These are phyloP conservation scores for Solanum virginianum DNA, from an alignment of 257 asterid genomes.

Conservation along the genomic window DNA sequence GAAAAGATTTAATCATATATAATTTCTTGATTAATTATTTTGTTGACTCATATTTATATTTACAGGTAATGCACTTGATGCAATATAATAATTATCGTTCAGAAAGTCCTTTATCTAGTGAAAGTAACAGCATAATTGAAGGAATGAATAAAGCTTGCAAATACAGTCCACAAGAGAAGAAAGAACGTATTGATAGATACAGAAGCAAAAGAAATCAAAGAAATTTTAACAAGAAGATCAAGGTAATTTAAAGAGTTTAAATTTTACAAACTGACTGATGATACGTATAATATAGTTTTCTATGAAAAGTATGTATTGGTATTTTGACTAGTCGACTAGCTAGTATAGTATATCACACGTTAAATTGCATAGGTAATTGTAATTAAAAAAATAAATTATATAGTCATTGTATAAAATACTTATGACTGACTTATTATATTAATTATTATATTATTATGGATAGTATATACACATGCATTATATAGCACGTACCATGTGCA, in stretches of 20 bases:
- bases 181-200: slow-evolving; percentile 76
- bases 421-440: not conserved
- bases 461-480: not conserved
- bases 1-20: not conserved
- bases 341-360: not conserved
- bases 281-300: not conserved
- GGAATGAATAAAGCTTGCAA: slow-evolving; percentile 75
- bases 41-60: not conserved
- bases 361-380: not conserved
- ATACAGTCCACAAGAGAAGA: slow-evolving; percentile 79
- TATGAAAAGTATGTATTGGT: not conserved
- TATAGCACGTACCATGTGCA: not conserved
- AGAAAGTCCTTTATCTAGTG: slow-evolving; percentile 40
- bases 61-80: slow-evolving; percentile 8
- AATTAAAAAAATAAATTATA: not conserved
- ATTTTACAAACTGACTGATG: not conserved
- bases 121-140: slow-evolving; percentile 58
- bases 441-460: not conserved
- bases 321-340: not conserved
- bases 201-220: slow-evolving; percentile 76
- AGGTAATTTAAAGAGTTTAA: slow-evolving; percentile 25
- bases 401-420: not conserved
- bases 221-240: slow-evolving; percentile 84
- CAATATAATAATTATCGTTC: slow-evolving; percentile 24
- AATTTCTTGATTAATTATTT: not conserved